phyloP scores from a whole-genome alignment of 495 filamentous ascomycete species.

The Schizothecium vesticola region DNA sequence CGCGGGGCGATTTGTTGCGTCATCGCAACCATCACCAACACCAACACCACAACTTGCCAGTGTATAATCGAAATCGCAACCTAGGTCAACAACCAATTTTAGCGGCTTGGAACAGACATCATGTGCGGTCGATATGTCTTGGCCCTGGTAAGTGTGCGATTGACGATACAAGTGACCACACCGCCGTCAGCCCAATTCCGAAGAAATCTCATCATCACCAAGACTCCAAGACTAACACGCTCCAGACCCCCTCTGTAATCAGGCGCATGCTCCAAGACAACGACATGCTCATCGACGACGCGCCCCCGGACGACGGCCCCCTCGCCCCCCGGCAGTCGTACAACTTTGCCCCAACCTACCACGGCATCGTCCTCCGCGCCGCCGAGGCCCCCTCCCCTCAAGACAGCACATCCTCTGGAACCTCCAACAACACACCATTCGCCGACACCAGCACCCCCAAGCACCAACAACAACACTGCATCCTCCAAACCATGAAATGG shows the following conservation, averaged over 20 bases:
- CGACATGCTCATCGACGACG: constrained; percentile 72
- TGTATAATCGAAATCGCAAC: not conserved
- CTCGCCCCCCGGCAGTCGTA: constrained; percentile 68
- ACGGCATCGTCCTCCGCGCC: constrained; percentile 83
- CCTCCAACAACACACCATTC: constrained; percentile 12
- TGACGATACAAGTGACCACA: not conserved
- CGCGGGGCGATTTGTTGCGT: not conserved
- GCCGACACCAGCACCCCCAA: no score
- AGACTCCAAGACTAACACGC: not conserved
- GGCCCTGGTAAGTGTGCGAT: constrained; percentile 55
- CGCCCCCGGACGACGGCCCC: constrained; percentile 57
- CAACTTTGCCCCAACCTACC: constrained; percentile 86
- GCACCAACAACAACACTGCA: constrained; percentile 47
- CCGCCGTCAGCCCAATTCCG: not conserved
- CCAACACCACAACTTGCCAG: not conserved
- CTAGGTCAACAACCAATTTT: not conserved
- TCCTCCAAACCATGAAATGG: constrained; percentile 90
- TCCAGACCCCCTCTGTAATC: constrained; percentile 58
- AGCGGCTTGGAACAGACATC: not conserved
- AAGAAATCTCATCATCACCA: not conserved
- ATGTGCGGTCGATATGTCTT: constrained; percentile 91
- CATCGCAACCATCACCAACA: not conserved
- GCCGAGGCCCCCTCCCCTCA: constrained; percentile 17
- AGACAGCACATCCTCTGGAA: not conserved
- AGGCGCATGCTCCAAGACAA: constrained; percentile 64